Evolutionary conservation across 75 land plant species (phyloP).

Genomic region (Adiantum capillusveneris): DNA sequence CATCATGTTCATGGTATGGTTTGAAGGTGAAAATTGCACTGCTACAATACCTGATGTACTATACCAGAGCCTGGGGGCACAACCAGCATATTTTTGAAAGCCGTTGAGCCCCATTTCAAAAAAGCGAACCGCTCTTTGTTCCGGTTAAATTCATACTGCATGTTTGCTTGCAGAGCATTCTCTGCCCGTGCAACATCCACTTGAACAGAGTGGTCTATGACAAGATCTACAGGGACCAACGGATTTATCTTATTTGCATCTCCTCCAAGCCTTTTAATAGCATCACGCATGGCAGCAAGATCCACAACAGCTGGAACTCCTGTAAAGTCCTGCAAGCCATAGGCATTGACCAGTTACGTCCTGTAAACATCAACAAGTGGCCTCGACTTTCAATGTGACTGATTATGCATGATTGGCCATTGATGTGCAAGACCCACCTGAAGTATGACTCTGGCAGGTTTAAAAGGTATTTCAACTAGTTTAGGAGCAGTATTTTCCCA

Average conservation of each 20-base stretch:
- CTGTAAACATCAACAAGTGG: too few species aligned
- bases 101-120: slow-evolving; percentile 49
- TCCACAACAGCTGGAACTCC: slow-evolving; percentile 51
- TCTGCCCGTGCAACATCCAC: slow-evolving; percentile 45
- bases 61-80: slow-evolving; percentile 60
- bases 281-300: slow-evolving; percentile 56
- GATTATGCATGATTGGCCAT: too few species aligned
- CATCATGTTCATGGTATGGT: too few species aligned
- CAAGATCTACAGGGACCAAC: slow-evolving; percentile 56
- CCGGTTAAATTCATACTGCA: slow-evolving; percentile 49
- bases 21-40: too few species aligned
- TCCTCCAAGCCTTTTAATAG: slow-evolving; percentile 40
- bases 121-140: slow-evolving; percentile 58
- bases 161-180: slow-evolving; percentile 48
- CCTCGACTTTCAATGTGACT: too few species aligned
- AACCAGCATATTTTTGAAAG: slow-evolving; percentile 62
- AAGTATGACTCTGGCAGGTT: slow-evolving; percentile 35
- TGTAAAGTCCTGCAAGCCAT: slow-evolving; percentile 36
- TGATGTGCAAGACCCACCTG: slow-evolving; percentile 22
- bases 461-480: slow-evolving; percentile 38
- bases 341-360: too few species aligned
- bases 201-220: slow-evolving; percentile 53
- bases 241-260: slow-evolving; percentile 48
- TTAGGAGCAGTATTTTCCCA: slow-evolving; percentile 40
- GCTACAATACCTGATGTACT: slow-evolving; percentile 58